Base-by-base conservation (phyloP, 2,329 filamentous ascomycete genomes). In the Nemania sp. region DNA sequence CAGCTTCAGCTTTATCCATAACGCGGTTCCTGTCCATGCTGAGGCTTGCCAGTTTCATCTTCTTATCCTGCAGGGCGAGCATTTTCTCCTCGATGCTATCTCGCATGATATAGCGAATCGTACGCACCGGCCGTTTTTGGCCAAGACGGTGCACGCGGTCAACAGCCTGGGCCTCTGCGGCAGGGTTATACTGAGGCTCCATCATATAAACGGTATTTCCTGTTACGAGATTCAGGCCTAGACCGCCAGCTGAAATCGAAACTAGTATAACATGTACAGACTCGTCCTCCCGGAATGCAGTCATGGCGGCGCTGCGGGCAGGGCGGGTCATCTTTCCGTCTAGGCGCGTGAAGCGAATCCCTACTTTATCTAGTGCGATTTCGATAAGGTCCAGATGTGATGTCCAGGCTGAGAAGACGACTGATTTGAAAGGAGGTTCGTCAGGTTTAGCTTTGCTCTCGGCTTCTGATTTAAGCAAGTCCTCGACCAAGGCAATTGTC, bases 101-200 rank as follows among this genome's bases (percentile, higher is more conserved):
- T 26, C 88, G 85, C 93, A 98, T 98, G 74, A 98, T 91, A 79
- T 93, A 98, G 43, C 94, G 89, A 43, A 93, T 90, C 1, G 94
- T 97, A n/a, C 88, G 87, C 0, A 99, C 96, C 13, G 90, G 88
- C n/a, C 96, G 87, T 74, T 89, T 96, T 83, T 99, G 96, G 0
- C 96, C 94, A 1, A 98, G 84, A 20, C 94, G 90, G 79, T 97
- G 94, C 5, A 99, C 93, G 32, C 96, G 93, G 78, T 98, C 96
- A 7, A 98, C 87, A 1, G 96, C 96, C 81, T 99, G 96, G 5
- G 94, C 93, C 79, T 99, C 95, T 0, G 94, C 93, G 0, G 94
- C 94, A 0, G 96, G 96, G 76, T 99, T 99, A 83, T 95, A 99
- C 77, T 98, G 94, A 5, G 96, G 96, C 79, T 99, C 96, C 95